Evolutionary conservation across 2,329 filamentous ascomycete genomes (phyloP).

Genomic region (Ramularia endophylla): DNA sequence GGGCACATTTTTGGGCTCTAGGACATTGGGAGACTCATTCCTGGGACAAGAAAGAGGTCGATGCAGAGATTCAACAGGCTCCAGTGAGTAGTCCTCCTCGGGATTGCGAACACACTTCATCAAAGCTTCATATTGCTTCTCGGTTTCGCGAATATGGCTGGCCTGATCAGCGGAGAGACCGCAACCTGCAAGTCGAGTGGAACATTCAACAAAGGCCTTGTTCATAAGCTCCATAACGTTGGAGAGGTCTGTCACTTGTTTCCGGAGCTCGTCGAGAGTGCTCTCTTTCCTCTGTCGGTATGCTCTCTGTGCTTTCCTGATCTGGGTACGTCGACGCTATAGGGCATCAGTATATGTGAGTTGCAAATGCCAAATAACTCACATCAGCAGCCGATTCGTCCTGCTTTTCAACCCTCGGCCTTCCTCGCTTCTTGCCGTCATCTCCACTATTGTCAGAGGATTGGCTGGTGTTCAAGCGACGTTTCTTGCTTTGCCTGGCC

Average conservation of each 20-base stretch:
- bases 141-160: slow-evolving; percentile 18
- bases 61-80: background rate
- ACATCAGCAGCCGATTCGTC: slow-evolving; percentile 75
- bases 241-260: slow-evolving; percentile 63
- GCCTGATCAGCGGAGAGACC: slow-evolving; percentile 17
- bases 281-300: slow-evolving; percentile 82
- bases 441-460: slow-evolving; percentile 20
- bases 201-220: slow-evolving; percentile 55
- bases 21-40: slow-evolving; percentile 1
- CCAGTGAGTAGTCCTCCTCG: slow-evolving; percentile 9
- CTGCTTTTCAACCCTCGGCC: slow-evolving; percentile 68
- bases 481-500: slow-evolving; percentile 4
- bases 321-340: slow-evolving; percentile 77
- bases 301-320: slow-evolving; percentile 76
- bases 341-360: slow-evolving; percentile 9
- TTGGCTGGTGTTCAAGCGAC: slow-evolving; percentile 10
- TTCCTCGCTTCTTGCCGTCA: slow-evolving; percentile 54
- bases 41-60: slow-evolving; percentile 2
- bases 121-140: slow-evolving; percentile 10
- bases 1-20: slow-evolving; percentile 20
- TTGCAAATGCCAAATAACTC: slow-evolving; percentile 37
- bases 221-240: slow-evolving; percentile 68
- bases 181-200: slow-evolving; percentile 15
- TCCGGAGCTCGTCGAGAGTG: slow-evolving; percentile 67
- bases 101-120: slow-evolving; percentile 22